Evolutionary conservation across 2,329 filamentous ascomycete species (phyloP).

Genomic region (Hypoxylon sp.): DNA sequence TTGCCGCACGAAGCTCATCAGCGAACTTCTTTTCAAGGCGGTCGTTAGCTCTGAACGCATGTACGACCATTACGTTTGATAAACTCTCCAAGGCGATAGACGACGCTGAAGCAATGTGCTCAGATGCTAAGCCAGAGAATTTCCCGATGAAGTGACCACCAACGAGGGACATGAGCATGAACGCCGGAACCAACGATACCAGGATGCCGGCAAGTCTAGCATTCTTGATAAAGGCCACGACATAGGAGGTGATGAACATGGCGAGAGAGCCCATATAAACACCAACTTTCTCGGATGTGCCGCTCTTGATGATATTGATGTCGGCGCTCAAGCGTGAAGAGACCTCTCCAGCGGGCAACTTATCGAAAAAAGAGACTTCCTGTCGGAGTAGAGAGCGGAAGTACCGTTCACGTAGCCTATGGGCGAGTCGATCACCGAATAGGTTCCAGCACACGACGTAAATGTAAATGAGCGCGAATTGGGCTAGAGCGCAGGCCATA

Average conservation of each 20-base stretch:
- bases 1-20: constrained; percentile 61
- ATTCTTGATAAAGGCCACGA: constrained; percentile 73
- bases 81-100: constrained; percentile 69
- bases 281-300: constrained; percentile 74
- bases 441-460: constrained; percentile 72
- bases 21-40: constrained; percentile 68
- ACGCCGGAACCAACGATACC: constrained; percentile 69
- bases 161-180: constrained; percentile 67
- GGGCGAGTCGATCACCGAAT: constrained; percentile 69
- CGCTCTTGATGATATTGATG: constrained; percentile 71
- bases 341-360: constrained; percentile 69
- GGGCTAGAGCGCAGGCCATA: constrained; percentile 71
- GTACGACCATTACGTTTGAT: constrained; percentile 67
- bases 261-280: constrained; percentile 69
- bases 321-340: constrained; percentile 70
- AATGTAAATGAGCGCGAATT: constrained; percentile 70
- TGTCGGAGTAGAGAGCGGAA: constrained; percentile 68
- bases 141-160: constrained; percentile 66
- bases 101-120: constrained; percentile 66
- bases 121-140: constrained; percentile 61
- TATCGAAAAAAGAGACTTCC: constrained; percentile 71
- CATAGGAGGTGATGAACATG: constrained; percentile 73
- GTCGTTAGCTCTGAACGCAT: constrained; percentile 67
- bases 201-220: constrained; percentile 70
- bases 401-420: constrained; percentile 69